A percentile compares a stretch with the other conserved stretches of the same genome.
Conservation (phyloP, 2,329 filamentous ascomycete species). For the Sporothrix protearum region DNA sequence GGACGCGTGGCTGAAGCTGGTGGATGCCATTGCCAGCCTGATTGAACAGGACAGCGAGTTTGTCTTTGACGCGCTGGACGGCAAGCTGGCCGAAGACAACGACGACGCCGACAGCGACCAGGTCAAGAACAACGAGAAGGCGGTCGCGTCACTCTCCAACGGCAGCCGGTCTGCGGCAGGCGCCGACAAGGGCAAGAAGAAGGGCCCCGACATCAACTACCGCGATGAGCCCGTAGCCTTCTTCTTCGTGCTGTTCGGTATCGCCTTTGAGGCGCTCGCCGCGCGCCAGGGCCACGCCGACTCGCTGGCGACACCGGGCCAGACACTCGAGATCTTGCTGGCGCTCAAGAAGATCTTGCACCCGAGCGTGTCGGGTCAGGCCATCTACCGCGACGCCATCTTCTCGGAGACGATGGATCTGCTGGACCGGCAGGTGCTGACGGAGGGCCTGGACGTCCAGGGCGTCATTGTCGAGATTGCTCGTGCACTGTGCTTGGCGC, state of each 20-base stretch:
- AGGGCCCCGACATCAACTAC: constrained; percentile 79
- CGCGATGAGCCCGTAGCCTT: constrained; percentile 96
- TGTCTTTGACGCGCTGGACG: constrained; percentile 93
- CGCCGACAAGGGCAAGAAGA: constrained; percentile 42
- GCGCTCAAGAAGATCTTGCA: constrained; percentile 93
- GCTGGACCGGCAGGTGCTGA: constrained; percentile 85
- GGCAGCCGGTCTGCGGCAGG: constrained; percentile 42
- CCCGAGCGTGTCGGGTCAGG: constrained; percentile 90
- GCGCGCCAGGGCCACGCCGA: constrained; percentile 67
- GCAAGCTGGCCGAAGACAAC: constrained; percentile 57
- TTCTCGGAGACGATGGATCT: constrained; percentile 98
- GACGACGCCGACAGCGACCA: neutral
- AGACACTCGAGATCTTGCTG: constrained; percentile 77
- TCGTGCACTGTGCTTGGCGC: constrained; percentile 80
- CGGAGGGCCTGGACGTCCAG: constrained; percentile 84
- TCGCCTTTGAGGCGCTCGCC: constrained; percentile 92
- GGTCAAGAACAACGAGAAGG: neutral
- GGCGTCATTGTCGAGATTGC: constrained; percentile 92
- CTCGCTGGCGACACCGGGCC: constrained; percentile 67
- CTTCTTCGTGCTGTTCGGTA: constrained; percentile 96
- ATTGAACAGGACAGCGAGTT: constrained; percentile 98
- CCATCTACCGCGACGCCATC: constrained; percentile 91
- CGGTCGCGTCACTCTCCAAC: neutral
- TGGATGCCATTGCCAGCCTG: constrained; percentile 93
- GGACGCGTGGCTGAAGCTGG: constrained; percentile 91